A percentile compares a stretch with the other conserved stretches of the same genome.
Conservation (phyloP, 2,329 filamentous ascomycete genomes). For the Colletotrichum salicis region DNA sequence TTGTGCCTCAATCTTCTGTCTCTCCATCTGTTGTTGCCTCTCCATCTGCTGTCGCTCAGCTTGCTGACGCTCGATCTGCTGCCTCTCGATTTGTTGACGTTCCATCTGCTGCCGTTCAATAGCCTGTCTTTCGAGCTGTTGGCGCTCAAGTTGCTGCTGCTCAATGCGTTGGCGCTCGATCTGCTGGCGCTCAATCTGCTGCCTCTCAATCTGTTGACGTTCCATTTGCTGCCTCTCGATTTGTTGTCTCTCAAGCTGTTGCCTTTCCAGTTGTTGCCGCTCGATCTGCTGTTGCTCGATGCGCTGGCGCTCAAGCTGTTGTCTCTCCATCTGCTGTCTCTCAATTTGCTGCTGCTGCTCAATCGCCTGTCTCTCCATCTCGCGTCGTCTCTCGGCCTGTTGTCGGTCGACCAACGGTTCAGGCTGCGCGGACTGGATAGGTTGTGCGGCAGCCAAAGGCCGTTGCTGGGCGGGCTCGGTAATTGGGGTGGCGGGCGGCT, state of each 20-base stretch:
- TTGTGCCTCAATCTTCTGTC: conserved; percentile 45
- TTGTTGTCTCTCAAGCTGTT: conserved; percentile 39
- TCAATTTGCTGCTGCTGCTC: conserved; percentile 31
- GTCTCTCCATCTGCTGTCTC: conserved; percentile 1
- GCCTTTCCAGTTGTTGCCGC: conserved; percentile 39
- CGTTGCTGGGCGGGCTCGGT: conserved; percentile 49
- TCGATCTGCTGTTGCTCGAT: conserved; percentile 36
- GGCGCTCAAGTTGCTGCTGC: conserved; percentile 11
- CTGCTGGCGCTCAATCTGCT: conserved; percentile 37
- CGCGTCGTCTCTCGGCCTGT: conserved; percentile 41
- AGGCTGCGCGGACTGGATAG: conserved; percentile 46
- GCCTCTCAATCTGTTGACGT: conserved; percentile 39
- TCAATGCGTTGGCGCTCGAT: conserved; percentile 20
- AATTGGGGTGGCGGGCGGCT: conserved; percentile 46
- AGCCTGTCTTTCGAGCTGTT: conserved; percentile 9
- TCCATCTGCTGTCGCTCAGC: conserved; percentile 39
- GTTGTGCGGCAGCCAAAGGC: conserved; percentile 48
- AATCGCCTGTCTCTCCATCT: conserved; percentile 44
- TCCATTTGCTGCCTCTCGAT: conserved; percentile 36
- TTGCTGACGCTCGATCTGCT: conserved; percentile 32
- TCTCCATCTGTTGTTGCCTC: conserved; percentile 41
- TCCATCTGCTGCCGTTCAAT: conserved; percentile 28
- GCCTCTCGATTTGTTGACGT: conserved; percentile 14
- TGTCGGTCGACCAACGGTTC: conserved; percentile 41
- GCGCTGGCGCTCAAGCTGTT: conserved; percentile 39